Percentiles rank a stretch among this genome's conserved stretches.
Evolutionary conservation across 441 rosid species (phyloP).

Genomic region (Populus hybrid): DNA sequence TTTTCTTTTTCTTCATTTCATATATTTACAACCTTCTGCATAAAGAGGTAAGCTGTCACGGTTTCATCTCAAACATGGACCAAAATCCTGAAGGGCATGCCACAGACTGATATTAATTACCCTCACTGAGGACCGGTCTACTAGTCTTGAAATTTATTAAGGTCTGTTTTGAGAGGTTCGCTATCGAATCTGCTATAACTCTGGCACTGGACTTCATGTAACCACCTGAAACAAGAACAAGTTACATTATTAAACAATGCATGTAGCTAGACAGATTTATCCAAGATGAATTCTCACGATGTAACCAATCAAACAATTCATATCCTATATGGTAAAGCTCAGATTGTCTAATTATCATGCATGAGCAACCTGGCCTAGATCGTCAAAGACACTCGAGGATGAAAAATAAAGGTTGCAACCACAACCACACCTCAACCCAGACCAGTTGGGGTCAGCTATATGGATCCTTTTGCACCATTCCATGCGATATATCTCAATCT

Average conservation of each 20-base stretch:
- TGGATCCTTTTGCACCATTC: not conserved
- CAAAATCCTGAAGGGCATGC: too few species aligned
- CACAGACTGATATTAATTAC: not conserved
- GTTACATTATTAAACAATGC: not conserved
- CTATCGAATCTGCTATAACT: conserved; percentile 81
- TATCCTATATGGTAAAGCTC: not conserved
- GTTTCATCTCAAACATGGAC: too few species aligned
- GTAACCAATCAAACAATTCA: not conserved
- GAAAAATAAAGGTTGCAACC: not conserved
- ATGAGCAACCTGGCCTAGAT: not conserved
- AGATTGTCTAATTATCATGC: not conserved
- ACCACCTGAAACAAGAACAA: conserved; percentile 61
- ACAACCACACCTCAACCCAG: not conserved
- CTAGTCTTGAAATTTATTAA: conserved; percentile 34
- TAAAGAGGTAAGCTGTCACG: too few species aligned
- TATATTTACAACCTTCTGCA: too few species aligned
- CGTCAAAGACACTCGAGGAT: not conserved
- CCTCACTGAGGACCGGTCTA: not conserved
- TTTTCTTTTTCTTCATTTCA: too few species aligned
- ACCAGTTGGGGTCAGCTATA: not conserved
- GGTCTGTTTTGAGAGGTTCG: conserved; percentile 58
- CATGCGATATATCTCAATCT: not conserved
- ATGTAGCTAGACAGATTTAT: not conserved
- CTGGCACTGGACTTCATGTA: conserved; percentile 94
- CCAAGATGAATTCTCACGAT: not conserved